Base-by-base conservation (phyloP, 1,139 yeast species). In the Candida albicans region DNA sequence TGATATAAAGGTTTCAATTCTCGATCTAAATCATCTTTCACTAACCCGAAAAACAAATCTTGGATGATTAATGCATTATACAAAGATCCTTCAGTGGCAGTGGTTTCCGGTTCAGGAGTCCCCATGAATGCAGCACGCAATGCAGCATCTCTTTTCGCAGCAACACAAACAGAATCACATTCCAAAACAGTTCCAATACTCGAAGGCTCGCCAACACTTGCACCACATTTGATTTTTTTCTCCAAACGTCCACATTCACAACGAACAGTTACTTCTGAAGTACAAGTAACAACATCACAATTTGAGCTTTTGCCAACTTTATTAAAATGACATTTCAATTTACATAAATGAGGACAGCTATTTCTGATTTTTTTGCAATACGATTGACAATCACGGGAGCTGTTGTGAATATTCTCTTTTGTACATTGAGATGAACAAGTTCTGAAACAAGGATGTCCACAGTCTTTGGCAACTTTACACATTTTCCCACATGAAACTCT, bases 111-210 rank as follows among this genome's bases (percentile, higher is more conserved):
- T 22, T 58, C 41, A 2, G 58, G 61, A 7, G 64, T 64, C 15
- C 61, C 61, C 35, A 75, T 58, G 42, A 89, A 79, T 0, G 95
- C 95, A 25, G 75, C 78, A 43, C 82, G 80, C 42, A 90, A 67
- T 50, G 75, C 75, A 37, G 72, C 70, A 50, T 85, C 87, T 44
- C 96, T 73, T 50, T 77, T 74, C 11, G 72, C 69, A 40, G 75
- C 65, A 8, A 73, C 79, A 67, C 97, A 90, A n/a, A 76, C 77
- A 8, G 82, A 87, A 55, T 84, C 86, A 67, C 96, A 87, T 27
- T 70, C 76, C 35, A 84, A 52, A 1, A 55, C 50, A 2, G 64
- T 54, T 8, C 71, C 68, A 45, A 73, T 69, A 4, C 45, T 53
- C 4, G 71, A 53, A 1, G 58, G 50, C 3, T 48, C 57, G 29